These are phyloP conservation scores for Aspergillus viridinutans DNA, from an alignment of 2,329 filamentous ascomycete species.

Conservation along the genomic window DNA sequence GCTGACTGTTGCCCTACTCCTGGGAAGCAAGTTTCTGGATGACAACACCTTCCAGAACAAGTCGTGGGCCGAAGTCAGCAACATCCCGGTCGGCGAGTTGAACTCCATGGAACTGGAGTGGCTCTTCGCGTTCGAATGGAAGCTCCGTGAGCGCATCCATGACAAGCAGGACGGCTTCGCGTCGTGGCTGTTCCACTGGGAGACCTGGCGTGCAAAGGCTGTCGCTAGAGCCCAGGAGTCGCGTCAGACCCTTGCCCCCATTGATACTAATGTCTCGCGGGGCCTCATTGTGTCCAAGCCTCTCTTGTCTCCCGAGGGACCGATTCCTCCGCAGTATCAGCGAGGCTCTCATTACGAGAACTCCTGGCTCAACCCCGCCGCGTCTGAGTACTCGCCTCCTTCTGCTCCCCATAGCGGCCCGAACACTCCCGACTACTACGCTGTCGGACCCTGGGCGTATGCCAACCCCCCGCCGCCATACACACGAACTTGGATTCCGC, in stretches of 20 bases:
- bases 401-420: constrained; percentile 47
- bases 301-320: constrained; percentile 45
- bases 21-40: constrained; percentile 93
- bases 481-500: constrained; percentile 37
- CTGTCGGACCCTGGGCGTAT: constrained; percentile 41
- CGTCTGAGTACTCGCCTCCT: constrained; percentile 50
- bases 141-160: constrained; percentile 79
- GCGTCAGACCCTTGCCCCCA: constrained; percentile 53
- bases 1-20: constrained; percentile 75
- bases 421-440: constrained; percentile 46
- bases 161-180: constrained; percentile 65
- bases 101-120: constrained; percentile 85
- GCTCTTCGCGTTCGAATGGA: constrained; percentile 77
- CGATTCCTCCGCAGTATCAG: constrained; percentile 50
- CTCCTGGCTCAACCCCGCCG: constrained; percentile 47
- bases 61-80: constrained; percentile 93
- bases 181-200: constrained; percentile 64
- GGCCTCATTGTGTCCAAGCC: constrained; percentile 48
- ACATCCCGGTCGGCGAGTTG: constrained; percentile 76
- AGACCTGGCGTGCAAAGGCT: constrained; percentile 55
- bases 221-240: constrained; percentile 44
- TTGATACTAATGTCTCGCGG: constrained; percentile 61
- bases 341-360: constrained; percentile 44
- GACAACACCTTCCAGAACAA: constrained; percentile 98
- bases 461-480: constrained; percentile 40